Evolutionary conservation across 2,329 filamentous ascomycete genomes (phyloP), one percentile per base, ranked within the genome.

Genomic region (Cordyceps javanica): DNA sequence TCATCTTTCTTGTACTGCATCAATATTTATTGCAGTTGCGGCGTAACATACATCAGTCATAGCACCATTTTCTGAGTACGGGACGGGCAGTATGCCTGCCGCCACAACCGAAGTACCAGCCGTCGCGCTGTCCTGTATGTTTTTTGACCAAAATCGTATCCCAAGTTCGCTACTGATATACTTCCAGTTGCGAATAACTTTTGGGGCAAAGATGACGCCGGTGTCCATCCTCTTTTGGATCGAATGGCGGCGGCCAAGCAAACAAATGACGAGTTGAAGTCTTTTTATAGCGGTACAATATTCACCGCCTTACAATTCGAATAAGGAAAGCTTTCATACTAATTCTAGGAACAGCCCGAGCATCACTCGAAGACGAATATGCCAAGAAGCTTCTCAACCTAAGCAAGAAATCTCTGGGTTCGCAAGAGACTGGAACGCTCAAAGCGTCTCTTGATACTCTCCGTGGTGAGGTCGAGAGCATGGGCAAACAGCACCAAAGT

Each of bases 131-230:
- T 89, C 86, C 48, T 89, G 85, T 88, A 59, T 36, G 55, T 50
- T 16, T 13, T 32, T 5, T 19, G n/a, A 3, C 36, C 25, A 10
- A 53, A 10, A 6, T 25, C 16, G 19, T 16, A 6, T 26, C 5
- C 30, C 13, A 2, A 13, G 6, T 14, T 19, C n/a, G 25, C 14
- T n/a, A 67, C 60, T 52, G 52, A 28, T 32, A 21, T 49, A 49
- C 26, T 36, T 41, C 3, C 52, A 92, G 92, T 99, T 77, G 93
- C 94, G 68, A 99, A 99, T 77, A 99, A 99, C 72, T 99, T 99
- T 74, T 99, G 94, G 94, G 94, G 94, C 62, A 97, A 96, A 79
- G 93, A 97, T 72, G 94, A 99, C 79, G 94, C 93, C 53, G 95
- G 94, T 70, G 92, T 99, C 68, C 81, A 82, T 46, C 95, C 94